These are phyloP conservation scores for Acanthochlamys bracteata DNA, from an alignment of 106 monocot genomes.

Conservation along the genomic window DNA sequence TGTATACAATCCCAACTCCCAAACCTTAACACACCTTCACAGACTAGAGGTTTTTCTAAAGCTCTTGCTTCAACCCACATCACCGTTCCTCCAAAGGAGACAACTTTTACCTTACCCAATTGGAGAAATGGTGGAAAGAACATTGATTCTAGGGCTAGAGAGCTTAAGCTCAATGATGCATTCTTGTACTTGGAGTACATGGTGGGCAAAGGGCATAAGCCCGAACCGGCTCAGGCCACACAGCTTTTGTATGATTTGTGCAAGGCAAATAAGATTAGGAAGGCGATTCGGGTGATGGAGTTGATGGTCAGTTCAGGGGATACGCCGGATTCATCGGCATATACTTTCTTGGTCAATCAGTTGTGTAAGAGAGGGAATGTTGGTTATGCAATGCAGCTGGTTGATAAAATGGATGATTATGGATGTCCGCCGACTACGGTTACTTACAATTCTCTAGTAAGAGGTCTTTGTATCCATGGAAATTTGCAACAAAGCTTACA, in stretches of 20 bases:
- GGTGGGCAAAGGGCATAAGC: slow-evolving; percentile 53
- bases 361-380: slow-evolving; percentile 75
- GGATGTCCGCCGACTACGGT: slow-evolving; percentile 47
- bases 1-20: slow-evolving; percentile 22
- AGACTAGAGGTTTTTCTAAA: slow-evolving; percentile 22
- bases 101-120: slow-evolving; percentile 38
- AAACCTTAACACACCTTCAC: slow-evolving; percentile 8
- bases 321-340: slow-evolving; percentile 30
- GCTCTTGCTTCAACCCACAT: slow-evolving; percentile 22
- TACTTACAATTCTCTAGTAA: slow-evolving; percentile 66
- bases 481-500: slow-evolving; percentile 55
- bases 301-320: slow-evolving; percentile 36
- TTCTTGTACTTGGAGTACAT: slow-evolving; percentile 62
- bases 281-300: slow-evolving; percentile 71
- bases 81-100: slow-evolving; percentile 11
- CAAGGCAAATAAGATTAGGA: slow-evolving; percentile 55
- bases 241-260: slow-evolving; percentile 65
- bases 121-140: slow-evolving; percentile 40
- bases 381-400: slow-evolving; percentile 84
- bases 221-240: slow-evolving; percentile 37
- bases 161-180: slow-evolving; percentile 57
- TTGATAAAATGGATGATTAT: slow-evolving; percentile 66
- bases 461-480: slow-evolving; percentile 67
- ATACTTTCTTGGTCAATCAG: slow-evolving; percentile 62
- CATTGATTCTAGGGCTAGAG: slow-evolving; percentile 31